These are phyloP conservation scores for Kwoniella dendrophila DNA, from an alignment of 768 basidiomycete species.

Conservation along the genomic window DNA sequence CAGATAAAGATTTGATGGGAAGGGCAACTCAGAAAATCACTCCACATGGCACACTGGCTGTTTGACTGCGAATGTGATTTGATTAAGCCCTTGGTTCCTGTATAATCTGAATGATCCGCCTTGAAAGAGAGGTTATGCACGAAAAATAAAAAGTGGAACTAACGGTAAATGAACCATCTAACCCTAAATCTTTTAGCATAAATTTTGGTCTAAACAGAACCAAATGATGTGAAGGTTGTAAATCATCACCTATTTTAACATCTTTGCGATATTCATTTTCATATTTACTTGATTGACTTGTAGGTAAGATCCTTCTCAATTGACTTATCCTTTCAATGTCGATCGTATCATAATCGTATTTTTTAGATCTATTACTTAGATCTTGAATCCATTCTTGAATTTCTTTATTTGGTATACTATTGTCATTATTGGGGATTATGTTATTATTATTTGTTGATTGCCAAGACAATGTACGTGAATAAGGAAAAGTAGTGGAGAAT, in stretches of 20 bases:
- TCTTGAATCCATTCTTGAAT: slow-evolving; percentile 30
- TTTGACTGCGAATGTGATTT: too few relatives aligned
- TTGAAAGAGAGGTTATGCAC: too few relatives aligned
- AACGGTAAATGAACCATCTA: slow-evolving; percentile 46
- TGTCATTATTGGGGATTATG: too few relatives aligned
- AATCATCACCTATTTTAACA: slow-evolving; percentile 13
- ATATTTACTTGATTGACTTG: slow-evolving; percentile 19
- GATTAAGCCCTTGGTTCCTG: too few relatives aligned
- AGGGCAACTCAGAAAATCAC: too few relatives aligned
- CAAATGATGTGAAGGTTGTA: slow-evolving; percentile 37
- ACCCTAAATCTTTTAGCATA: slow-evolving; percentile 35
- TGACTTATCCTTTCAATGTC: slow-evolving; percentile 34
- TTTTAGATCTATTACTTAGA: slow-evolving; percentile 12
- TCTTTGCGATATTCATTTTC: slow-evolving; percentile 1
- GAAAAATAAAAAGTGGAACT: slow-evolving; percentile 8
- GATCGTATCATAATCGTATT: slow-evolving; percentile 23
- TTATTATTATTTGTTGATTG: too few relatives aligned
- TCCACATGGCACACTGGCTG: too few relatives aligned
- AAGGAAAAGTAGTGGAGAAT: too few relatives aligned
- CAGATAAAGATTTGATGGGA: too few relatives aligned
- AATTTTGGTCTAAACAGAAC: slow-evolving; percentile 39
- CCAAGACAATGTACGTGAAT: too few relatives aligned
- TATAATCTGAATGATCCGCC: too few relatives aligned
- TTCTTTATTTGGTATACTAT: too few relatives aligned
- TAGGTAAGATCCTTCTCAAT: slow-evolving; percentile 34